A percentile compares a stretch with the other conserved stretches of the same genome.
Evolutionary conservation across 192 early-diverging fungal species (phyloP).

Genomic region (Rhizophagus clarus): DNA sequence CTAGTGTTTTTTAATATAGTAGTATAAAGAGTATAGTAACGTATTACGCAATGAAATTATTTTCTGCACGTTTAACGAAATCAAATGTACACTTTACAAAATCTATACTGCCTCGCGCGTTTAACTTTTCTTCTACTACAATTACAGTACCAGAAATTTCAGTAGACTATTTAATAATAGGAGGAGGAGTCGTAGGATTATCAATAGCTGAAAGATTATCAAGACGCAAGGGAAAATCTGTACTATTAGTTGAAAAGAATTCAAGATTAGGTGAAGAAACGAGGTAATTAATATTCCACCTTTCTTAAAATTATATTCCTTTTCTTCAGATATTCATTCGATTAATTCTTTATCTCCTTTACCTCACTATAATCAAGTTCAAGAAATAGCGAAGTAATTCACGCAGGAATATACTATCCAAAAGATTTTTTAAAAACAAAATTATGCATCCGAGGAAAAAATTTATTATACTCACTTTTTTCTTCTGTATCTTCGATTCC

Average conservation of each 20-base stretch:
- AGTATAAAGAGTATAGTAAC: no score
- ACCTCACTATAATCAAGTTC: constrained; percentile 46
- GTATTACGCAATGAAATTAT: no score
- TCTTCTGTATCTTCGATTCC: constrained; percentile 50
- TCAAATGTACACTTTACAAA: no score
- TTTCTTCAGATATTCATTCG: no score
- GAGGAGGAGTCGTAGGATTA: constrained; percentile 80
- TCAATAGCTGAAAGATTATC: constrained; percentile 71
- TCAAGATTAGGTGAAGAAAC: constrained; percentile 67
- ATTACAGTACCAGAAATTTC: constrained; percentile 38
- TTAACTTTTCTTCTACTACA: not conserved
- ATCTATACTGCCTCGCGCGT: no score
- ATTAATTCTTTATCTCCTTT: no score
- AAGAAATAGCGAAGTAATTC: constrained; percentile 88
- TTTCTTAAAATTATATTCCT: no score
- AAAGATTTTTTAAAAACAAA: constrained; percentile 69
- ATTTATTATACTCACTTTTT: constrained; percentile 65
- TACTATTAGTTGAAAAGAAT: constrained; percentile 73
- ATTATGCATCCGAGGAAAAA: constrained; percentile 77
- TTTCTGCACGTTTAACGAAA: no score
- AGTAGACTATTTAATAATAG: constrained; percentile 78
- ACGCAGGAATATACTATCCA: constrained; percentile 86
- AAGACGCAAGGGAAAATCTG: constrained; percentile 43
- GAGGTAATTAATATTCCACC: constrained; percentile 37
- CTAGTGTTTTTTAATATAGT: no score